Conservation (phyloP, 441 rosid species). For the Raphanus hybrid region DNA sequence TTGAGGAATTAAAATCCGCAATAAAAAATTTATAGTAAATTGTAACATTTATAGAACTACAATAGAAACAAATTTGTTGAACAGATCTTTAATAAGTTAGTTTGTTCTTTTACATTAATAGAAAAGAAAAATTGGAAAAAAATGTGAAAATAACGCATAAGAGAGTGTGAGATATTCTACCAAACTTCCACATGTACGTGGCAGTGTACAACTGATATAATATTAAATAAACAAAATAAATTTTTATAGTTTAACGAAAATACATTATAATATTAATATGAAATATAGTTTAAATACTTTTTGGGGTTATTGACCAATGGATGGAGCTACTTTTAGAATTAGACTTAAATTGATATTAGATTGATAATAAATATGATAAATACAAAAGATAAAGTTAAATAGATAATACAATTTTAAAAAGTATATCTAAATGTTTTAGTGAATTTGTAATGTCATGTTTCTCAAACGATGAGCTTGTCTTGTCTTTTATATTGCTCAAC, state of each 20-base stretch:
- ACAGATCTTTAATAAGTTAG: neutral
- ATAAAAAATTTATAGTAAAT: neutral
- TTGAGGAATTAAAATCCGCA: neutral
- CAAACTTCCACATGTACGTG: no score
- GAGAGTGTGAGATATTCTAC: no score
- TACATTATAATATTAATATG: no score
- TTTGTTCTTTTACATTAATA: neutral
- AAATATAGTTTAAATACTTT: no score
- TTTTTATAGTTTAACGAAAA: no score
- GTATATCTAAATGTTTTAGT: neutral
- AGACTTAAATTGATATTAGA: neutral
- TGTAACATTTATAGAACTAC: neutral
- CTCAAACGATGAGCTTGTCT: neutral
- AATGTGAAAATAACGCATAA: no score
- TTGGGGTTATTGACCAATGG: no score
- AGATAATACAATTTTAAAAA: neutral
- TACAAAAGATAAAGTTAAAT: neutral
- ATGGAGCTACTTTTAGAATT: no score
- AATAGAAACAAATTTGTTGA: neutral
- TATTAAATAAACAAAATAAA: no score
- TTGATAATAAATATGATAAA: neutral
- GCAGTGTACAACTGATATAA: no score
- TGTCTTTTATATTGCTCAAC: neutral
- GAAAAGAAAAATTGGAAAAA: no score
- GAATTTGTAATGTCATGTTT: neutral